Base-by-base conservation (phyloP, 495 filamentous ascomycete species). In the Letharia columbiana region DNA sequence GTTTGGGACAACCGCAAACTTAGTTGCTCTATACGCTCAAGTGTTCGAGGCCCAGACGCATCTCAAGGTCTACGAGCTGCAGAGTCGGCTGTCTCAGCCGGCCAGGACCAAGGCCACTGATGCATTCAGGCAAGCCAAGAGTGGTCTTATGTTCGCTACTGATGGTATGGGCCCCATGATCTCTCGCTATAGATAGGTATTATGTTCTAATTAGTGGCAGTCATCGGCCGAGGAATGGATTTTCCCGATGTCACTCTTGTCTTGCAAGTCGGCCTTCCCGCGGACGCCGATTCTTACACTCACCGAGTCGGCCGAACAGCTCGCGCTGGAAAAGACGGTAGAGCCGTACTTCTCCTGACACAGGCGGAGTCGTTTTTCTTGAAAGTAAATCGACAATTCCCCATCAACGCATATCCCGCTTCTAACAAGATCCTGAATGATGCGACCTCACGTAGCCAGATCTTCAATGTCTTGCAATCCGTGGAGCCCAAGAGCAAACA, bases 241-340 rank as follows among this genome's bases (percentile, higher is more conserved):
- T 97, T 97, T 79, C 92, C 93, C 63, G 87, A 91, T 69, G 93
- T 97, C 62, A 88, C 91, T 56, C 85, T 96, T 68, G 92, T 97
- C 68, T 85, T 97, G 72, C 92, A 97, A 73, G 74, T 93, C 62
- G 89, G 91, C 59, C 71, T 88, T 18, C 91, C 92, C 6, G 76
- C 81, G 10, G 82, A 83, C 68, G 78, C 85, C 20, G 93, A 96
- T 65, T 82, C 87, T 64, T 97, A 97, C 75, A 89, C 96, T 68
- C 92, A 97, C 75, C 86, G 93, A 64, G 80, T 97, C 65, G 92
- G 92, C 35, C 90, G 82, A 41, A 87, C 85, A 13, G 85, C 79
- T 42, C 85, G 85, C 66, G 87, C 86, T 33, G 87, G 86, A 33
- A 85, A 84, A 23, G 84, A 86, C 58, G 87, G 87, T n/a, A 80